A percentile compares a stretch with the other conserved stretches of the same genome.
These are phyloP conservation scores for Cercospora berteroae DNA, from an alignment of 2,329 filamentous ascomycete genomes.

Conservation along the genomic window DNA sequence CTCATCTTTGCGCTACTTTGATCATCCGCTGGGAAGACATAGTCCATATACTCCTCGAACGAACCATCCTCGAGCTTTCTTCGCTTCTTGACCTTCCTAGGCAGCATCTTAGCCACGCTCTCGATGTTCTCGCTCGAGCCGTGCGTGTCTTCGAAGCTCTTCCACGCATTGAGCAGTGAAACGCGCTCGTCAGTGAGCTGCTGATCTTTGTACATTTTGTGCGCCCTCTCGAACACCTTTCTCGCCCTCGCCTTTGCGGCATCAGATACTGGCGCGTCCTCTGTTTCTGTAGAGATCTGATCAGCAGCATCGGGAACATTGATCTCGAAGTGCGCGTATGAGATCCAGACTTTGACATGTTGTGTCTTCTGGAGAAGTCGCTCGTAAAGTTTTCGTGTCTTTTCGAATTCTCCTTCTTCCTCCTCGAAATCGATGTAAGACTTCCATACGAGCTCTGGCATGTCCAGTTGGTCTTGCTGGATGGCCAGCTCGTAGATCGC, in stretches of 20 bases:
- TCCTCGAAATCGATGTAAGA: constrained; percentile 98
- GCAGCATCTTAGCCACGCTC: constrained; percentile 89
- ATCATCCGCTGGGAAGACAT: constrained; percentile 94
- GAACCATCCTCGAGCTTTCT: constrained; percentile 87
- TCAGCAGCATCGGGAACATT: constrained; percentile 72
- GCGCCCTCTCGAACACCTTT: constrained; percentile 78
- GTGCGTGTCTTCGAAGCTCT: constrained; percentile 84
- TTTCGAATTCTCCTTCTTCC: constrained; percentile 77
- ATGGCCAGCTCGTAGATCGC: constrained; percentile 92
- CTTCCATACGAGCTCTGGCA: constrained; percentile 98
- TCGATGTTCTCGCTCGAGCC: constrained; percentile 73
- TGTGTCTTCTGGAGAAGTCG: constrained; percentile 90
- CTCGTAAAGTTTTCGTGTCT: constrained; percentile 80
- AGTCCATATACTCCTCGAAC: constrained; percentile 96
- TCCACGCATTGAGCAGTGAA: constrained; percentile 85
- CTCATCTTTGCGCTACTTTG: constrained; percentile 69
- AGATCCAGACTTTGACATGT: constrained; percentile 99
- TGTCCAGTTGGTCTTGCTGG: constrained; percentile 78
- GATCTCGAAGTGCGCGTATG: constrained; percentile 97
- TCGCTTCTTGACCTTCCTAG: constrained; percentile 85
- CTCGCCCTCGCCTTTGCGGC: constrained; percentile 80
- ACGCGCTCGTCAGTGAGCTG: constrained; percentile 94
- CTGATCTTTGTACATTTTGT: constrained; percentile 82
- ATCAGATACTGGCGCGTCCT: constrained; percentile 66
- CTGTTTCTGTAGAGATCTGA: constrained; percentile 50